Evolutionary conservation across 2,329 filamentous ascomycete genomes (phyloP).

Genomic region (Aspergillus proliferans): DNA sequence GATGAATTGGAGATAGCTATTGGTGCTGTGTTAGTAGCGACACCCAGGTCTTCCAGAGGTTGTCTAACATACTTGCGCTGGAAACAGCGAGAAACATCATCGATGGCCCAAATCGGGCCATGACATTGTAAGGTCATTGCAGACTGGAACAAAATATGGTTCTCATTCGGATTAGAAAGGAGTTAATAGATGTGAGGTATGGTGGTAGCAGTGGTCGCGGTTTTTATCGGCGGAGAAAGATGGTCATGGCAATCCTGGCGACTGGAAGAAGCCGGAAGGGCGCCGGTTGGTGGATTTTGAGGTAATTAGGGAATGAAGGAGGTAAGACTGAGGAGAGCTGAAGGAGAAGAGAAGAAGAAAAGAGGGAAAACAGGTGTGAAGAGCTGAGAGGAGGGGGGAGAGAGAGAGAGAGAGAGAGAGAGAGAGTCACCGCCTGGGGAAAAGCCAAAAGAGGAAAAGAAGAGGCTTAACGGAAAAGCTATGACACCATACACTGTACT

Average conservation of each 20-base stretch:
- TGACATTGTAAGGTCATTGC: slow-evolving; percentile 53
- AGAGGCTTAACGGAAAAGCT: background rate
- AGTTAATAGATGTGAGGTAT: too few species aligned
- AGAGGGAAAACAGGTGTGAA: background rate
- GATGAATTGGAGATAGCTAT: slow-evolving; percentile 71
- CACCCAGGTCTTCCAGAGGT: slow-evolving; percentile 1
- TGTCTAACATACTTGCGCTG: slow-evolving; percentile 45
- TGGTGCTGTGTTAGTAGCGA: slow-evolving; percentile 9
- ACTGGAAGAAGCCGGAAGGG: too few species aligned
- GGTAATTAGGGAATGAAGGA: too few species aligned
- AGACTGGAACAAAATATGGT: slow-evolving; percentile 1
- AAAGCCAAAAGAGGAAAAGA: slow-evolving; percentile 7
- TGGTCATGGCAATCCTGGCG: too few species aligned
- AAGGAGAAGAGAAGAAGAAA: background rate
- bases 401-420: background rate
- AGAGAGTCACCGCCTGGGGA: background rate
- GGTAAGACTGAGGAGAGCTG: too few species aligned
- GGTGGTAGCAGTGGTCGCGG: too few species aligned
- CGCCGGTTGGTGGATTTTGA: too few species aligned
- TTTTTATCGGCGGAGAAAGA: too few species aligned
- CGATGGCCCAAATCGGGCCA: slow-evolving; percentile 53
- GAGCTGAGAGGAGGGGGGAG: background rate
- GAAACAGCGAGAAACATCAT: slow-evolving; percentile 59
- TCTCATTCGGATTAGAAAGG: too few species aligned
- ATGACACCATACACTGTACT: too few species aligned